phyloP scores from a whole-genome alignment of 139 green algal genomes.

The Eudorina sp. region DNA sequence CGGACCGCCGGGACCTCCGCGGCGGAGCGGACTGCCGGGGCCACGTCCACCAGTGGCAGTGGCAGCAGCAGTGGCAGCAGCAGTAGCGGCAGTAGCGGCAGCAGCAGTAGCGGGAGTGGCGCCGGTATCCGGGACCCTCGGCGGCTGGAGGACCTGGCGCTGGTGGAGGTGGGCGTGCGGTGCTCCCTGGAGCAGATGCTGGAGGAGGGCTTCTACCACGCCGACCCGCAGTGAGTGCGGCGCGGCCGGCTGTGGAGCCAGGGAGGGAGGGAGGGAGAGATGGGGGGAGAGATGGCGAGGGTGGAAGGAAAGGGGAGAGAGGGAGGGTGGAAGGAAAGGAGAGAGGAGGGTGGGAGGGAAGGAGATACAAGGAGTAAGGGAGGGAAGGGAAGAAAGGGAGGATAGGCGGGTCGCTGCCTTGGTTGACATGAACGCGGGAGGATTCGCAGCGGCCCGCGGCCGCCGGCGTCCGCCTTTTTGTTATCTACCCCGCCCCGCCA shows the following conservation, averaged over 20 bases:
- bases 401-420: too few relatives aligned
- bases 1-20: constrained; percentile 59
- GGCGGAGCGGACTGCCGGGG: background rate
- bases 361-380: background rate
- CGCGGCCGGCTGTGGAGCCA: too few relatives aligned
- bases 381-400: too few relatives aligned
- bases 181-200: constrained; percentile 88
- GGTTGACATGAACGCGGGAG: too few relatives aligned
- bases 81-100: background rate
- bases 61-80: background rate
- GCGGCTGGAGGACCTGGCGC: constrained; percentile 79
- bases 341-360: background rate
- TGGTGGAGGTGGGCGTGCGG: constrained; percentile 86
- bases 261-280: background rate
- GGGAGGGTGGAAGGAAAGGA: background rate
- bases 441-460: background rate
- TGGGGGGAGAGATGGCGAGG: background rate
- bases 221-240: constrained; percentile 78
- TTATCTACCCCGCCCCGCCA: background rate
- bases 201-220: constrained; percentile 77
- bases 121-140: background rate
- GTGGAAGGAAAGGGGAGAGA: background rate
- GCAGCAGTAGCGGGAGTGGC: background rate
- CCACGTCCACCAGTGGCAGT: too few relatives aligned
- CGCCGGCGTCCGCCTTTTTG: background rate